Conservation (phyloP, 2,329 filamentous ascomycete genomes). For the Chaetomiaceae sp. region DNA sequence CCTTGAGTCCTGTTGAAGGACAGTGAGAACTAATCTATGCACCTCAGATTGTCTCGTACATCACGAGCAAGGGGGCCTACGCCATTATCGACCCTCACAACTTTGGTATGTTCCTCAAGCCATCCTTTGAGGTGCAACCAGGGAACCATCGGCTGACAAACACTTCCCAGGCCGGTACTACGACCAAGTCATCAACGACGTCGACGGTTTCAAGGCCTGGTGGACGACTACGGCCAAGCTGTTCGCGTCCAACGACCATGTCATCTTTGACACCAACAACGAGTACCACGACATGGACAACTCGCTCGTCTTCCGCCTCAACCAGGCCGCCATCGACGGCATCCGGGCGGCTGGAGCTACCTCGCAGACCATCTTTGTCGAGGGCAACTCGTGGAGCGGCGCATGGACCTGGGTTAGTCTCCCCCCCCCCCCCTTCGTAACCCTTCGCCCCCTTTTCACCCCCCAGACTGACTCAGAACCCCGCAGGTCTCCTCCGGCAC, state of each 20-base stretch:
- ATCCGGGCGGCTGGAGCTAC: conserved; percentile 57
- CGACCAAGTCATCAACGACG: conserved; percentile 47
- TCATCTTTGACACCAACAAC: conserved; percentile 64
- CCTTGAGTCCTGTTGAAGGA: neutral
- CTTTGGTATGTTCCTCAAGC: conserved; percentile 36
- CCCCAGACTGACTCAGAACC: no score
- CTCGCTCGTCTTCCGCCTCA: conserved; percentile 52
- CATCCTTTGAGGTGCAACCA: neutral
- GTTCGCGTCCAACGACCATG: conserved; percentile 49
- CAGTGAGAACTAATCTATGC: conserved; percentile 26
- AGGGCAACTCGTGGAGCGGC: conserved; percentile 51
- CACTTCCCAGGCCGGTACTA: conserved; percentile 40
- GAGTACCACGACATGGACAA: conserved; percentile 62
- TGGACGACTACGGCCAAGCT: conserved; percentile 51
- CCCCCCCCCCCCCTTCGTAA: no score
- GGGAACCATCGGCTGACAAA: neutral
- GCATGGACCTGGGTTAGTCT: conserved; percentile 40
- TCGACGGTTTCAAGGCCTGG: conserved; percentile 49
- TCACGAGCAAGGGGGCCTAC: conserved; percentile 30
- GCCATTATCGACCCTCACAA: conserved; percentile 53
- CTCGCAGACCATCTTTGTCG: conserved; percentile 49
- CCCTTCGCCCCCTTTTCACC: no score
- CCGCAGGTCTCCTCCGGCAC: conserved; percentile 39
- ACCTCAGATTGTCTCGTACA: conserved; percentile 29
- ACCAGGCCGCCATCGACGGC: conserved; percentile 59